Conservation (phyloP, 192 early-diverging fungal genomes). For the Spinellus fusiger region DNA sequence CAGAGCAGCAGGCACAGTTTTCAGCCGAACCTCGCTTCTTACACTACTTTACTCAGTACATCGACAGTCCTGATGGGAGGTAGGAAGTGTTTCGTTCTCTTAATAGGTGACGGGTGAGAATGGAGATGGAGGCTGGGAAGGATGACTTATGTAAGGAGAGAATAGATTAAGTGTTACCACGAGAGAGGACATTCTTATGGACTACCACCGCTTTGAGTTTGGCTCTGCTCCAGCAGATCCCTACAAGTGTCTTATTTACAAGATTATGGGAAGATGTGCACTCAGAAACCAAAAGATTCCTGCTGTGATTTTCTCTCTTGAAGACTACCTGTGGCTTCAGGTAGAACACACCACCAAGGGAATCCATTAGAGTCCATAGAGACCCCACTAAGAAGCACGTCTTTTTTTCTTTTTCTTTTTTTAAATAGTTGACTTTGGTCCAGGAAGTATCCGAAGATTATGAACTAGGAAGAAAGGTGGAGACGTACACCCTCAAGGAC, state of each 20-base stretch:
- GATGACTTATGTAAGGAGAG: no score
- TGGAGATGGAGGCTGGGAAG: no score
- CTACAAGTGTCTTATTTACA: conserved; percentile 87
- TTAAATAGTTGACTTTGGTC: conserved; percentile 54
- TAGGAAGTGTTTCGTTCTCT: no score
- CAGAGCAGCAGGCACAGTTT: no score
- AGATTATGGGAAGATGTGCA: conserved; percentile 86
- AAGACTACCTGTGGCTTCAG: conserved; percentile 94
- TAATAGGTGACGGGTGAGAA: no score
- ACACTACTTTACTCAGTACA: no score
- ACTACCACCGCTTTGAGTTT: conserved; percentile 45
- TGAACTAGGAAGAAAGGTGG: conserved; percentile 42
- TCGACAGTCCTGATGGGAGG: no score
- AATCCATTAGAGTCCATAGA: background rate
- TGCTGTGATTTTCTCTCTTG: conserved; percentile 71
- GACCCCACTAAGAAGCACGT: background rate
- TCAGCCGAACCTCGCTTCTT: no score
- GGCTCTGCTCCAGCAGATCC: conserved; percentile 58
- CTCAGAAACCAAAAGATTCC: conserved; percentile 57
- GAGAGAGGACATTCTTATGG: conserved; percentile 54
- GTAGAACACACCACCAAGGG: no score
- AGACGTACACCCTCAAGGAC: conserved; percentile 55
- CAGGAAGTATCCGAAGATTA: conserved; percentile 47
- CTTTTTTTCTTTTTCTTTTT: conserved; percentile 1
- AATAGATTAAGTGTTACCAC: no score